These are phyloP conservation scores for Articulospora tetracladia DNA, from an alignment of 495 filamentous ascomycete species.

Conservation along the genomic window DNA sequence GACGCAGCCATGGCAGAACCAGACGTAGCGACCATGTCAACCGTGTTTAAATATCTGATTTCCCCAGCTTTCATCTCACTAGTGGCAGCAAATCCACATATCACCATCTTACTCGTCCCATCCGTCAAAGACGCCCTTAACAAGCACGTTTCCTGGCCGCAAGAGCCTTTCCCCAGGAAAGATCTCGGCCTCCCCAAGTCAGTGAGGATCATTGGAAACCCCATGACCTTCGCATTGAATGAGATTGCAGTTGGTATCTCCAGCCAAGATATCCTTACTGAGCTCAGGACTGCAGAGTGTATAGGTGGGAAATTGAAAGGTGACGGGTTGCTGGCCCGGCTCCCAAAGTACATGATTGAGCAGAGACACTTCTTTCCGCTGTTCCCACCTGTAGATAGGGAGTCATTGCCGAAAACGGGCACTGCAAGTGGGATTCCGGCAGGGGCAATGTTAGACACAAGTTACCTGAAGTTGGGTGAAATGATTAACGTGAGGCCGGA, in stretches of 20 bases:
- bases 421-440: slow-evolving; percentile 54
- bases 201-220: slow-evolving; percentile 77
- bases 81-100: slow-evolving; percentile 61
- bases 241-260: slow-evolving; percentile 77
- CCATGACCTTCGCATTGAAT: slow-evolving; percentile 80
- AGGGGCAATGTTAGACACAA: slow-evolving; percentile 73
- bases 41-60: slow-evolving; percentile 79
- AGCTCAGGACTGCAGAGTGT: slow-evolving; percentile 75
- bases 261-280: slow-evolving; percentile 77
- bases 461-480: slow-evolving; percentile 85
- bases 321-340: slow-evolving; percentile 51
- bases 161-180: slow-evolving; percentile 70
- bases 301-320: slow-evolving; percentile 47
- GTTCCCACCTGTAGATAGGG: slow-evolving; percentile 71
- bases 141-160: slow-evolving; percentile 86
- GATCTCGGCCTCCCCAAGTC: slow-evolving; percentile 71
- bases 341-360: slow-evolving; percentile 71
- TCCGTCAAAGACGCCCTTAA: slow-evolving; percentile 80
- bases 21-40: slow-evolving; percentile 72
- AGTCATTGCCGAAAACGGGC: slow-evolving; percentile 59
- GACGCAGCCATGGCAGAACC: slow-evolving; percentile 62
- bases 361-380: slow-evolving; percentile 89
- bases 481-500: slow-evolving; percentile 83
- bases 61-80: slow-evolving; percentile 62
- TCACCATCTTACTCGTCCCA: slow-evolving; percentile 79